phyloP scores from a whole-genome alignment of 2,329 filamentous ascomycete species.

The Calonectria pseudoreteaudii region DNA sequence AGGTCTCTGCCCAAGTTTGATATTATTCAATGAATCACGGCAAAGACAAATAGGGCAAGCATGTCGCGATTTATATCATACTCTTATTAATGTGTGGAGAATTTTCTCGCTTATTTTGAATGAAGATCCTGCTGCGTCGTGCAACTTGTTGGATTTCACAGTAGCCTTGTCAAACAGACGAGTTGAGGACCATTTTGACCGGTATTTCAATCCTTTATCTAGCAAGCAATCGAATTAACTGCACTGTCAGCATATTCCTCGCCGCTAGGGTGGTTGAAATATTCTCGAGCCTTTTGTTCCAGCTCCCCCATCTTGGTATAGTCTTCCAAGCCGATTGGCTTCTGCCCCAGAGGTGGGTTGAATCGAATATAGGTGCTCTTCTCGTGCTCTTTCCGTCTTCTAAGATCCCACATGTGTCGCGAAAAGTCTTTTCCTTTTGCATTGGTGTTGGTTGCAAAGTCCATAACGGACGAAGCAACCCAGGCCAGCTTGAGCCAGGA shows the following conservation, averaged over 20 bases:
- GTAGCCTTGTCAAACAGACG: neutral
- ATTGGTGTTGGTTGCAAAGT: slow-evolving; percentile 36
- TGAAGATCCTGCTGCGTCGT: no score
- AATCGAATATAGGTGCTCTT: slow-evolving; percentile 26
- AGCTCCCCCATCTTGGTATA: slow-evolving; percentile 18
- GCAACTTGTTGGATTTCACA: neutral
- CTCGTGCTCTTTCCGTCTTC: slow-evolving; percentile 16
- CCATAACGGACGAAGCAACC: slow-evolving; percentile 29
- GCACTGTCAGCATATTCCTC: neutral
- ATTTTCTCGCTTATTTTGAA: no score
- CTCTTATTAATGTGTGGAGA: no score
- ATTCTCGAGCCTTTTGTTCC: neutral
- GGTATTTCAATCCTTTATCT: no score
- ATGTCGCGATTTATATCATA: no score
- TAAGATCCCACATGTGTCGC: slow-evolving; percentile 22
- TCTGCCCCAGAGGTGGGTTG: slow-evolving; percentile 11
- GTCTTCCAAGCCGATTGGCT: slow-evolving; percentile 31
- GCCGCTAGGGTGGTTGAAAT: neutral
- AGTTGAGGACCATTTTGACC: neutral
- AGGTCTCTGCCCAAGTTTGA: no score
- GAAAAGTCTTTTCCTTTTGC: slow-evolving; percentile 37
- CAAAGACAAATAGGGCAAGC: no score
- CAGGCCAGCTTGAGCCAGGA: slow-evolving; percentile 31
- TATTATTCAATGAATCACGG: no score
- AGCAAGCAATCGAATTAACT: neutral